Conservation (phyloP, 768 basidiomycete genomes). For the Termitomyces sp. region DNA sequence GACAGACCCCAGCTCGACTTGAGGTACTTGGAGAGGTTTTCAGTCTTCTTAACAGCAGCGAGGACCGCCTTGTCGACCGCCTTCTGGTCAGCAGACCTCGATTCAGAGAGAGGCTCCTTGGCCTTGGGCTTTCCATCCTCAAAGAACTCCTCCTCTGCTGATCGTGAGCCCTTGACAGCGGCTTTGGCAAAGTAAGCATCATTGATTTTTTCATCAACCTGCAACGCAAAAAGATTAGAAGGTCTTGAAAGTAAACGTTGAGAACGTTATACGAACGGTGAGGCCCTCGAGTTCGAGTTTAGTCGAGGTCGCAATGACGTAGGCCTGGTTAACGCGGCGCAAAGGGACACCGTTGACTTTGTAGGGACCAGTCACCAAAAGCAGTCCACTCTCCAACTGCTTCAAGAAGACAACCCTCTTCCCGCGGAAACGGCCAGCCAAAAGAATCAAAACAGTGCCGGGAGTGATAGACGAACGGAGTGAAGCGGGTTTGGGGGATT, state of each 20-base stretch:
- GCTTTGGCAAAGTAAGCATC: constrained; percentile 92
- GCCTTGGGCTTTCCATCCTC: constrained; percentile 87
- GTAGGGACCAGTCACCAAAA: constrained; percentile 96
- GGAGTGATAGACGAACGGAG: constrained; percentile 88
- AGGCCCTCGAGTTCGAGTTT: constrained; percentile 75
- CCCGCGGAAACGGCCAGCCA: constrained; percentile 96
- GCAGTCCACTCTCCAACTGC: constrained; percentile 85
- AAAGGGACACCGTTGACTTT: constrained; percentile 98
- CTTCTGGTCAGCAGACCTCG: constrained; percentile 91
- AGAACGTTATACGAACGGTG: constrained; percentile 45
- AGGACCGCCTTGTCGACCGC: constrained; percentile 73
- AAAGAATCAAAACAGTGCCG: constrained; percentile 91
- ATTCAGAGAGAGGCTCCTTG: constrained; percentile 80
- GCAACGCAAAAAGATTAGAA: not conserved
- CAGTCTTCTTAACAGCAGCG: constrained; percentile 83
- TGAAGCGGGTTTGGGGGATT: constrained; percentile 69
- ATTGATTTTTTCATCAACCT: constrained; percentile 88
- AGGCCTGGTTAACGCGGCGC: constrained; percentile 97
- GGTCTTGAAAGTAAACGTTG: not conserved
- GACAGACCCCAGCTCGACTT: constrained; percentile 89
- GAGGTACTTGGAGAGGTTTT: constrained; percentile 89
- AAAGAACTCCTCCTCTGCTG: constrained; percentile 98
- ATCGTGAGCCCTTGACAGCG: constrained; percentile 56
- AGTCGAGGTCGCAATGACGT: constrained; percentile 97
- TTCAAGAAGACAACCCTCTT: constrained; percentile 99